Conservation (phyloP, 352 stramenopile genomes). For the Thalassiosira hispida region DNA sequence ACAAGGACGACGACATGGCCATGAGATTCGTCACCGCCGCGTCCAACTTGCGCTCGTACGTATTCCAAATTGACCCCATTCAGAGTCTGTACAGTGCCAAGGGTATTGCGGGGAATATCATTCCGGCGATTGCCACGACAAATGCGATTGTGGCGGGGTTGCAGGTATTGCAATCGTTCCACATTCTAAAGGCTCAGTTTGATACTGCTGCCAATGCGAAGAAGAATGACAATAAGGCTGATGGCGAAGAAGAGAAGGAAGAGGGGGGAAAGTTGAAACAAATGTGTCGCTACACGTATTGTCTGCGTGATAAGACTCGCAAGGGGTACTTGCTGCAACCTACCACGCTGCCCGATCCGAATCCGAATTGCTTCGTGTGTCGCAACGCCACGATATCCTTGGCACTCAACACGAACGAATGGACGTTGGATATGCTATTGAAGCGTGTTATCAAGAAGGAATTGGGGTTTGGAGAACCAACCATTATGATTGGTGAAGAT, state of each 20-base stretch:
- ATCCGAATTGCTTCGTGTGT: slow-evolving; percentile 96
- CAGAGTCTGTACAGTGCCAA: slow-evolving; percentile 91
- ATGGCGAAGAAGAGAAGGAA: slow-evolving; percentile 45
- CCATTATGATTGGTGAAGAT: slow-evolving; percentile 66
- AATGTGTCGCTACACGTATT: slow-evolving; percentile 93
- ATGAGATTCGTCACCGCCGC: slow-evolving; percentile 98
- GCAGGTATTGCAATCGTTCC: slow-evolving; percentile 90
- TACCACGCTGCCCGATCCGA: slow-evolving; percentile 89
- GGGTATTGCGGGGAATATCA: slow-evolving; percentile 99
- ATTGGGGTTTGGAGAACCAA: slow-evolving; percentile 85
- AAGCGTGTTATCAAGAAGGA: slow-evolving; percentile 78
- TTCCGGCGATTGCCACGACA: slow-evolving; percentile 99
- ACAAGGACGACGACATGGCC: slow-evolving; percentile 97
- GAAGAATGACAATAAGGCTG: slow-evolving; percentile 14
- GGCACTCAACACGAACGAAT: slow-evolving; percentile 89
- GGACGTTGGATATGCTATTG: slow-evolving; percentile 84
- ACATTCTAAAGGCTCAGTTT: slow-evolving; percentile 77
- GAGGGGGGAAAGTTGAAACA: slow-evolving; percentile 81
- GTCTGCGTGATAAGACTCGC: slow-evolving; percentile 90
- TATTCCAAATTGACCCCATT: slow-evolving; percentile 87
- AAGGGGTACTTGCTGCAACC: slow-evolving; percentile 93
- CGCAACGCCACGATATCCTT: slow-evolving; percentile 91
- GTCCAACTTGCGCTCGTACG: slow-evolving; percentile 93
- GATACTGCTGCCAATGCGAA: background rate
- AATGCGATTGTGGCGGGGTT: slow-evolving; percentile 99